Conservation (phyloP, 2,329 filamentous ascomycete species). For the Botrytis deweyae region DNA sequence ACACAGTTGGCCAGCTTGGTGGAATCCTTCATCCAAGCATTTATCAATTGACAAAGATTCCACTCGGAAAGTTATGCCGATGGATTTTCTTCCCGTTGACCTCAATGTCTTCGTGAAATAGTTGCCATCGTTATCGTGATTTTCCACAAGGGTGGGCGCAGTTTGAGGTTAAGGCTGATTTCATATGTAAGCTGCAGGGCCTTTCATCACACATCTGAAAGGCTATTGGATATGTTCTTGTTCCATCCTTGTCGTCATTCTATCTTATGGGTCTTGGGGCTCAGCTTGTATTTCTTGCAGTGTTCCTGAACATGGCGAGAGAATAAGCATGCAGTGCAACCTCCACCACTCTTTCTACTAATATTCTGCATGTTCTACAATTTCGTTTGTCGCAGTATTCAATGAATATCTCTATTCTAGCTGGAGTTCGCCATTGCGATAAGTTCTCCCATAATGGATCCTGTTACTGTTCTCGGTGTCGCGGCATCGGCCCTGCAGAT, state of each 20-base stretch:
- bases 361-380: neutral
- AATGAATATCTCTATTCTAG: neutral
- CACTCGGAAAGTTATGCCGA: no score
- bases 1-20: no score
- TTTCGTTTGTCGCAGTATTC: neutral
- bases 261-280: neutral
- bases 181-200: neutral
- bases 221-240: neutral
- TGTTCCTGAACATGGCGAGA: neutral
- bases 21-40: neutral
- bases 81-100: neutral
- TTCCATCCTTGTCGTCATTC: neutral
- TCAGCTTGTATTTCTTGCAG: neutral
- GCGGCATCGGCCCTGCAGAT: conserved; percentile 17
- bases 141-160: neutral
- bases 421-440: neutral
- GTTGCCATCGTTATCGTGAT: neutral
- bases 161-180: neutral
- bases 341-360: neutral
- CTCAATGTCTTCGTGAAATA: neutral
- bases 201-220: neutral
- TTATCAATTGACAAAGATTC: neutral
- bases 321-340: conserved; percentile 1
- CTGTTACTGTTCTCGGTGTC: conserved; percentile 12
- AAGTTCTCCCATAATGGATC: conserved; percentile 7